Evolutionary conservation across 768 basidiomycete genomes (phyloP).

Genomic region (Agrocybe praecox): DNA sequence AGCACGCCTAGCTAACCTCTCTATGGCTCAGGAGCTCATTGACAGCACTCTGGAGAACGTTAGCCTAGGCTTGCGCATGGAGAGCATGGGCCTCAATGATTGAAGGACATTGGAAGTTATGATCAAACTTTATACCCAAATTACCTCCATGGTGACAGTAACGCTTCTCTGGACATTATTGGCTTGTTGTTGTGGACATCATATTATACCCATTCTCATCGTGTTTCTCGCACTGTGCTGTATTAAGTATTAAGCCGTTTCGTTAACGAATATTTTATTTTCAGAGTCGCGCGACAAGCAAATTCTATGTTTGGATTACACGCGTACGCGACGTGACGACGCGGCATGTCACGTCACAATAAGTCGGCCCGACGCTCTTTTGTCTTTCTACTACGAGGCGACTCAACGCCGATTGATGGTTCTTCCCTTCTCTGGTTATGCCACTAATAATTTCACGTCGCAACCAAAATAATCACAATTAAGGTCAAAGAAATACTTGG

Average conservation of each 20-base stretch:
- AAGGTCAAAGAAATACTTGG: not conserved
- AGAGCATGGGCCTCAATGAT: slow-evolving; percentile 41
- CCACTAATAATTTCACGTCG: not conserved
- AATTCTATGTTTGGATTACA: no score
- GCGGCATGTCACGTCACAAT: not conserved
- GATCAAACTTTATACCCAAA: not conserved
- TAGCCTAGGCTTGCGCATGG: slow-evolving; percentile 47
- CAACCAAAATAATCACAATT: not conserved
- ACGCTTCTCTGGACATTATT: no score
- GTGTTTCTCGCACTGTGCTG: no score
- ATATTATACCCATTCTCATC: no score
- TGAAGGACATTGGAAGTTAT: slow-evolving; percentile 1
- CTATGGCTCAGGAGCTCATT: slow-evolving; percentile 50
- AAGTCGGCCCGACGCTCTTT: not conserved
- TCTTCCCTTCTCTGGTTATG: not conserved
- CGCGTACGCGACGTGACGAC: not conserved
- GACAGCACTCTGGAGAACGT: slow-evolving; percentile 53
- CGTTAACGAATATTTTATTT: no score
- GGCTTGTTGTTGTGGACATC: no score
- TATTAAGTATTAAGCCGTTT: no score
- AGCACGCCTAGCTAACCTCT: slow-evolving; percentile 47
- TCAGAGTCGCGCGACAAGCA: not conserved
- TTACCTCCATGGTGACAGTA: not conserved
- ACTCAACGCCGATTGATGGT: no score
- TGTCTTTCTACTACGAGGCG: not conserved